Base-by-base conservation (phyloP, 2,329 filamentous ascomycete species). In the Lasiodiplodia sp. region DNA sequence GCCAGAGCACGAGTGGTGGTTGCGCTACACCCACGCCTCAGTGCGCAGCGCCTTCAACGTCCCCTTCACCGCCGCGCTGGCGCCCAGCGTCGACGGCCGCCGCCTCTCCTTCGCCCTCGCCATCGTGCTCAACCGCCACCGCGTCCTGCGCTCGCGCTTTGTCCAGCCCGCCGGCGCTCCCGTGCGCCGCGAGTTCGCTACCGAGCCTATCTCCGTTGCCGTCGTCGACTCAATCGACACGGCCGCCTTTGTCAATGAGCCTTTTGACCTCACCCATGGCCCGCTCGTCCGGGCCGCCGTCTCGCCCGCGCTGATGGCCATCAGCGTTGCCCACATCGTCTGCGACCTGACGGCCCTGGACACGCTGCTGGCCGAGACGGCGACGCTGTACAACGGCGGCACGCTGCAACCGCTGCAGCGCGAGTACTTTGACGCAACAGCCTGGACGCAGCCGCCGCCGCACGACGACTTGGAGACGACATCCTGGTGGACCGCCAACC, bases 301-400 rank as follows among this genome's bases (percentile, higher is more conserved):
- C 11, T 72, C 75, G 1, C 34, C 51, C 21, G 58, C 71, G 8
- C 55, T 67, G 1, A 58, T 80, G 2, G 40, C 78, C 4, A 69
- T 76, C 21, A 66, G 73, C 2, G 63, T 73, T 53, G 75, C 73
- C 37, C 79, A 80, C 66, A 79, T 80, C 57, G 73, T 80, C 11
- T 74, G 73, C 63, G 79, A 80, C 68, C 71, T 75, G 5, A 79
- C 77, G 4, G 70, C 79, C 2, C 68, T 80, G 0, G 44, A 70
- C 8, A 67, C 73, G 14, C 55, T 80, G 2, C 69, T 79, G 8
- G 51, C 68, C 8, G 77, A 80, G 53, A 73, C 76, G 10, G 60
- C 66, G 1, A 49, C 55, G 4, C 10, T 70, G 4, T 79, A 77
- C 63, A 66, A 69, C 31, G 70, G 68, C 23, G 63, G 70, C 6